Base-by-base conservation (phyloP, 108 stramenopile species). In the Nitzschia putrida region DNA sequence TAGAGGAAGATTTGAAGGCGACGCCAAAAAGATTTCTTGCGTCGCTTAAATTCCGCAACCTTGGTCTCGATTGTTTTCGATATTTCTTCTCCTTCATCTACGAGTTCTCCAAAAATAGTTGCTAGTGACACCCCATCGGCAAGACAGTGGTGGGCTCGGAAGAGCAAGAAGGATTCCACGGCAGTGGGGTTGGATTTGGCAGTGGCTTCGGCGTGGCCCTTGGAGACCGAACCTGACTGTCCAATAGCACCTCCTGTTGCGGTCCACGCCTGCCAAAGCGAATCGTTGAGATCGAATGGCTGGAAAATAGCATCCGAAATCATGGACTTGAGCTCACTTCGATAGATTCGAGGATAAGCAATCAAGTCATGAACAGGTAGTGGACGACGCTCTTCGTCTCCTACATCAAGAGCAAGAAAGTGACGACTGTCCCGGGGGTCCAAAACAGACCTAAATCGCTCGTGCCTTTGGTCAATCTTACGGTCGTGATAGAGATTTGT, bases 91-190 rank as follows among this genome's bases (percentile, higher is more conserved):
- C 87, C 88, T 70, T 95, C 94, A 53, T 95, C 94, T 49, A 71
- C 71, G 20, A 95, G 53, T 66, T 95, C 94, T 20, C 73, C 63
- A 50, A 92, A 79, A 38, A 88, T 85, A 9, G 86, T 78, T 42
- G 73, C 80, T 26, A 95, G 76, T 18, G 81, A 83, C 8, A 88
- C 91, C 7, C 91, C 94, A 80, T 95, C 94, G 6, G 83, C 94
- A 72, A 95, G 42, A 7, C 84, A 85, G 73, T 95, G 94, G 56
- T 91, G 90, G 1, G 82, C 85, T 57, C 89, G 89, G 72, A 95
- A 95, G 2, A 92, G 56, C 8, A 95, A 53, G 0, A 91, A 57
- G 14, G 87, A 84, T 64, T 95, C 93, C 8, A 82, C 82, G 18
- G 43, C 34, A 2, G 40, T 53, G 4, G 24, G 42, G 40, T 18